Percentiles rank a stretch among this genome's conserved stretches.
Evolutionary conservation across 768 basidiomycete genomes (phyloP).

Genomic region (Tylopilus subfusipes): DNA sequence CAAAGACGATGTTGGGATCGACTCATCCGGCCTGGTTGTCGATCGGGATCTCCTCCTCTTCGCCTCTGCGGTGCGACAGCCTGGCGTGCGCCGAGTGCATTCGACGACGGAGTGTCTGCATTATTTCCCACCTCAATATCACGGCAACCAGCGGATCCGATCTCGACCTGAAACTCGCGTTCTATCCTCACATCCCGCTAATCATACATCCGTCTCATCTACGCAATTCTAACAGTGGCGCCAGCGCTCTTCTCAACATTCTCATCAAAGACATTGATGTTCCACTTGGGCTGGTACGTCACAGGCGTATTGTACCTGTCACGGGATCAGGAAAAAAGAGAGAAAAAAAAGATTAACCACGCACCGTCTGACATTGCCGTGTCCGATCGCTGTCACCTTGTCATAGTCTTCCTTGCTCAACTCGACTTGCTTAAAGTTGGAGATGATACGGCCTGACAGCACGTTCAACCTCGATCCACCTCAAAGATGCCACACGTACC

Average conservation of each 20-base stretch:
- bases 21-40: not conserved
- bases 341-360: not conserved
- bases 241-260: constrained; percentile 45
- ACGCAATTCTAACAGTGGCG: constrained; percentile 33
- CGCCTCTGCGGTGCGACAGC: no score
- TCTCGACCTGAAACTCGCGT: not conserved
- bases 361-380: constrained; percentile 35
- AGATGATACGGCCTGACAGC: constrained; percentile 53
- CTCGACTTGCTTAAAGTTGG: constrained; percentile 75
- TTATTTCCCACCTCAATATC: not conserved
- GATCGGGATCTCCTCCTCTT: not conserved
- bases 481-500: constrained; percentile 26
- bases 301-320: constrained; percentile 56
- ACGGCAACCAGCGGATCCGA: not conserved
- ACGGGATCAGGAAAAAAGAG: not conserved
- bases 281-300: constrained; percentile 60
- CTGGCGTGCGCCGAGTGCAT: no score
- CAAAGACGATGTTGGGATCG: constrained; percentile 18
- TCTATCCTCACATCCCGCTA: not conserved
- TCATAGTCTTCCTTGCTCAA: constrained; percentile 67
- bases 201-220: constrained; percentile 6
- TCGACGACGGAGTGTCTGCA: no score
- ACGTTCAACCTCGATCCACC: not conserved
- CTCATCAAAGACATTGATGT: constrained; percentile 70
- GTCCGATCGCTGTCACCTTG: constrained; percentile 40